phyloP scores from a whole-genome alignment of 768 basidiomycete genomes.

The Tricholomella constricta region DNA sequence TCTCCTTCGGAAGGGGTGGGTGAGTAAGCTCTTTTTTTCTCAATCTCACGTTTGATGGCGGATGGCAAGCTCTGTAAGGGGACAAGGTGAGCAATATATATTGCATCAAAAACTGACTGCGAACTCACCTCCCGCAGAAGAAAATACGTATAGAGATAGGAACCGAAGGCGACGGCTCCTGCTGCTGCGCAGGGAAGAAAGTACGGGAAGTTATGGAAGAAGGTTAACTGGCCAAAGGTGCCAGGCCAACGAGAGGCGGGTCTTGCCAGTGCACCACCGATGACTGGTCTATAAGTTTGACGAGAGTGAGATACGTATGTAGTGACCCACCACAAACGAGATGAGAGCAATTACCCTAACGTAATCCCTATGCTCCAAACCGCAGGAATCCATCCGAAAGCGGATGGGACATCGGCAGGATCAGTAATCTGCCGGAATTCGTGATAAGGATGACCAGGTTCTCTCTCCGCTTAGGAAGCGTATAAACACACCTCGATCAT shows the following conservation, averaged over 20 bases:
- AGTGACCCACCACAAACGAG: too few relatives aligned
- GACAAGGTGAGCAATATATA: neutral
- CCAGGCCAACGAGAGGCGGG: constrained; percentile 29
- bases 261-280: constrained; percentile 31
- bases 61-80: constrained; percentile 19
- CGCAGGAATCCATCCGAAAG: constrained; percentile 14
- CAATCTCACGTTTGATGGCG: neutral
- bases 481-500: neutral
- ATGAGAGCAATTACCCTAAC: constrained; percentile 18
- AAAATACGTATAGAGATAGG: constrained; percentile 17
- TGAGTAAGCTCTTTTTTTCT: constrained; percentile 3
- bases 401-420: constrained; percentile 7
- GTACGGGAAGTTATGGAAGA: constrained; percentile 33
- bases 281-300: constrained; percentile 18
- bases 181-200: constrained; percentile 29
- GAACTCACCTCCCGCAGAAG: constrained; percentile 29
- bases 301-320: neutral
- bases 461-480: neutral
- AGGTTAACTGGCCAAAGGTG: constrained; percentile 20
- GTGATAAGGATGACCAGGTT: neutral
- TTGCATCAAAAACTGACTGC: neutral
- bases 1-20: neutral
- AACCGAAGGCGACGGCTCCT: constrained; percentile 14
- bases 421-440: constrained; percentile 10
- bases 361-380: constrained; percentile 18